Evolutionary conservation across 208 protist genomes (phyloP).

Genomic region (Wallacemonas collosoma): DNA sequence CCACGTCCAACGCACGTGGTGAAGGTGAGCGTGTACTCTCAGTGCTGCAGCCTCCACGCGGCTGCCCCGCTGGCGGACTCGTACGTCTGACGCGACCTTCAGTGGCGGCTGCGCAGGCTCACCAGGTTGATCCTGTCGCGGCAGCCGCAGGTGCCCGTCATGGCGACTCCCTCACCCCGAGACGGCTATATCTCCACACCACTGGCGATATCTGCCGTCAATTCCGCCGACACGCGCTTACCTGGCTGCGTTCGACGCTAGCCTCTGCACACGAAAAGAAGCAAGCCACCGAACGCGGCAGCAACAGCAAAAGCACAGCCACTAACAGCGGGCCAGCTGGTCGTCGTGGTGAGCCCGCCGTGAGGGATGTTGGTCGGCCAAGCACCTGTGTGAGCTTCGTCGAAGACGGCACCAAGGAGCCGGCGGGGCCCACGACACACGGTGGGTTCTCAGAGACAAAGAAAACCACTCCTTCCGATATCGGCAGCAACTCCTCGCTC

Average conservation of each 20-base stretch:
- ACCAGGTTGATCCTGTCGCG: neutral
- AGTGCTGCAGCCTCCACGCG: neutral
- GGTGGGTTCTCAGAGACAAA: too few relatives aligned
- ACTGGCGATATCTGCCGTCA: neutral
- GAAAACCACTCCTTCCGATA: too few relatives aligned
- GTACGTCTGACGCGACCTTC: neutral
- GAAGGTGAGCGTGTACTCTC: constrained; percentile 8
- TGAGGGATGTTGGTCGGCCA: neutral
- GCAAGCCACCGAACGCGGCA: neutral
- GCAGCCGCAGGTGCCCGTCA: neutral
- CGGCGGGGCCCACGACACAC: too few relatives aligned
- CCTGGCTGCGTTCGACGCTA: neutral
- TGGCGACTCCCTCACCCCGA: neutral
- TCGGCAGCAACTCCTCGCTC: too few relatives aligned
- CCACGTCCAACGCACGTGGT: neutral
- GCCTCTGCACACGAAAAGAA: neutral
- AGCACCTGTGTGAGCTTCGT: neutral
- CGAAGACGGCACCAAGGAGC: neutral
- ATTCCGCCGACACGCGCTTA: constrained; percentile 3
- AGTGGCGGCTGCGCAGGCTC: neutral
- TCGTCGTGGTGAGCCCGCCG: neutral
- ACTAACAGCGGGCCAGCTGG: neutral
- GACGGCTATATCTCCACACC: constrained; percentile 2
- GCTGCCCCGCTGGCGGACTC: neutral
- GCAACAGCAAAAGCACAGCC: neutral